Base-by-base conservation (phyloP, 2,329 filamentous ascomycete genomes). In the Clonostachys chloroleuca region DNA sequence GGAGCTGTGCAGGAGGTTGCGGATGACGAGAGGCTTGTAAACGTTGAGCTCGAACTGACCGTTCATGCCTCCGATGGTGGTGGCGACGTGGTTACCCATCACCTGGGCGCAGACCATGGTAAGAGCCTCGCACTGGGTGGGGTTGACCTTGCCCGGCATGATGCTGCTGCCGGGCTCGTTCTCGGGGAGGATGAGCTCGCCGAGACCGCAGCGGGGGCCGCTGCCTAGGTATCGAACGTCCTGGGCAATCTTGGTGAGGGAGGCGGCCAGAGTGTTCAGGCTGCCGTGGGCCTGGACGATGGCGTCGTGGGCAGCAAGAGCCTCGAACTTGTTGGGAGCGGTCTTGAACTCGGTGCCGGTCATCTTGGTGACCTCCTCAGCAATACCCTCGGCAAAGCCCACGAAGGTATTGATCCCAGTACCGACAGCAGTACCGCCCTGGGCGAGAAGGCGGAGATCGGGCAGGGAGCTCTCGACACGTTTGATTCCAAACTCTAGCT, bases 61-160 rank as follows among this genome's bases (percentile, higher is more conserved):
- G 74, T 94, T 95, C 77, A 95, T 95, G 63, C 92, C 94, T 53
- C 91, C 90, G 59, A 97, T 90, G 33, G 92, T 96, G 51, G 89
- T 85, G 36, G 94, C 90, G 46, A 91, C 87, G 66, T 97, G 85
- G 80, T 99, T 99, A 63, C 94, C 94, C 81, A 97, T 96, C 52
- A 99, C 92, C 72, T 99, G 94, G 17, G 89, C 84, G 75, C 92
- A 96, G 51, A 97, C 78, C 94, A 99, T 99, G 59, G 94, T 97
- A 68, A 99, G 75, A 52, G 91, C 89, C 78, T 99, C 94, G 73
- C 91, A 96, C 74, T 99, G 94, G 34, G 94, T 99, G 34, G 94
- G 94, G 78, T 99, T 99, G 67, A 99, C 94, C 78, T 99, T 99
- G 63, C 94, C 94, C 41, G 94, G 94, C 94, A 99, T 99, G 77